Conservation (phyloP, 225 moss, liverwort and hornwort genomes). For the Takakia lepidozioides region DNA sequence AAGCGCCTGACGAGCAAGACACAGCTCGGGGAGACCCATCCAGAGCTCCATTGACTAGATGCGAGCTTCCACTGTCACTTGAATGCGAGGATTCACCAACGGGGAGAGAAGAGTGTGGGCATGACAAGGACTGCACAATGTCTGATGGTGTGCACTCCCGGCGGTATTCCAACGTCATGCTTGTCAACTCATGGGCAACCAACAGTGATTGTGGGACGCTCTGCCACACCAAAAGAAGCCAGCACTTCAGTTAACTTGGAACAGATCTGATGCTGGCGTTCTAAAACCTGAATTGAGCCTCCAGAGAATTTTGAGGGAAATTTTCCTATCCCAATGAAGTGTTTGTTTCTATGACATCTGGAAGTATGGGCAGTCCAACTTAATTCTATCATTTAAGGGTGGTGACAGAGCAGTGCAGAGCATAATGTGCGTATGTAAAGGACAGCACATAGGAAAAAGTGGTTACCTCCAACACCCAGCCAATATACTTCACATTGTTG, state of each 20-base stretch:
- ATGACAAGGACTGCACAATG: constrained; percentile 68
- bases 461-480: constrained; percentile 95
- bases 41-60: constrained; percentile 42
- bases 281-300: too few species aligned
- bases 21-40: constrained; percentile 74
- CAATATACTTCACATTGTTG: constrained; percentile 88
- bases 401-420: too few species aligned
- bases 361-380: too few species aligned
- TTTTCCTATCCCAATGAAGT: too few species aligned
- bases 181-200: constrained; percentile 66
- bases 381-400: too few species aligned
- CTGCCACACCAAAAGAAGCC: constrained; percentile 18
- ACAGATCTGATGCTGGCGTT: too few species aligned
- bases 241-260: too few species aligned
- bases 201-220: constrained; percentile 71
- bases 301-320: too few species aligned
- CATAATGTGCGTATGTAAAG: too few species aligned
- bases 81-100: background rate
- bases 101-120: constrained; percentile 38
- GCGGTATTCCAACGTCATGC: constrained; percentile 84
- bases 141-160: constrained; percentile 73
- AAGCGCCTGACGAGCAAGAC: constrained; percentile 60
- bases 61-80: constrained; percentile 11
- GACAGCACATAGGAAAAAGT: too few species aligned
- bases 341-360: too few species aligned